A percentile compares a stretch with the other conserved stretches of the same genome.
phyloP scores from a whole-genome alignment of 202 grass and related monocot genomes.

The Brachypodium distachyon region DNA sequence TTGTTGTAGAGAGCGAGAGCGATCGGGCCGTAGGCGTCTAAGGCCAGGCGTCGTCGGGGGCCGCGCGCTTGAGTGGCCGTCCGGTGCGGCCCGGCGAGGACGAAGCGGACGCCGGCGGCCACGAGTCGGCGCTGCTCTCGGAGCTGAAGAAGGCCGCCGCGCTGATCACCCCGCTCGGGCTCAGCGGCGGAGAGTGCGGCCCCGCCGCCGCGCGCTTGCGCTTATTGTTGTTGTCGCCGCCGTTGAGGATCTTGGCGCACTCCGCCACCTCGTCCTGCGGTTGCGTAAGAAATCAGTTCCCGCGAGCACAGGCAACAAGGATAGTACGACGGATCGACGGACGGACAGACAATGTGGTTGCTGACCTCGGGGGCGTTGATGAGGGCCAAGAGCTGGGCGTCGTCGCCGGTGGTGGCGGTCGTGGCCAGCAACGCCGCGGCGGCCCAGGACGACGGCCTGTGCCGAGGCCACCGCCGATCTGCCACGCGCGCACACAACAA shows the following conservation, averaged over 20 bases:
- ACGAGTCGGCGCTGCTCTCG: conserved; percentile 36
- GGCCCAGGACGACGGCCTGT: conserved; percentile 52
- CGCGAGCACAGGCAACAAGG: too few species aligned
- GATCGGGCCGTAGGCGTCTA: background rate
- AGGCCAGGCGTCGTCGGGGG: conserved; percentile 25
- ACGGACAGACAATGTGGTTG: background rate
- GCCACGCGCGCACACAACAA: background rate
- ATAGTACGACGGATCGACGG: too few species aligned
- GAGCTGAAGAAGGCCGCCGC: conserved; percentile 56
- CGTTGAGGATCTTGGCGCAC: conserved; percentile 45
- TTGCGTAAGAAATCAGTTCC: too few species aligned
- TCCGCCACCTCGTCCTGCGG: conserved; percentile 51
- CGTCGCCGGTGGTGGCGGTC: background rate
- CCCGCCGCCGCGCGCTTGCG: conserved; percentile 27
- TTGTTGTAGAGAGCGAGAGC: background rate
- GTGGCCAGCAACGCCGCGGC: conserved; percentile 35
- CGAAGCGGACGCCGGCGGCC: conserved; percentile 13
- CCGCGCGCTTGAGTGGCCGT: conserved; percentile 39
- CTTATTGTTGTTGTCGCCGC: conserved; percentile 22
- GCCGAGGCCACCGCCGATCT: conserved; percentile 55
- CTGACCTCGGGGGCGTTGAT: conserved; percentile 45
- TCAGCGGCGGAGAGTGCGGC: conserved; percentile 41
- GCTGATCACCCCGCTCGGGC: conserved; percentile 63
- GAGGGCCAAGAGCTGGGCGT: conserved; percentile 30
- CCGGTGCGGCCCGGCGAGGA: conserved; percentile 23